phyloP scores from a whole-genome alignment of 352 stramenopile genomes.

The Halophytophthora batemanensis region DNA sequence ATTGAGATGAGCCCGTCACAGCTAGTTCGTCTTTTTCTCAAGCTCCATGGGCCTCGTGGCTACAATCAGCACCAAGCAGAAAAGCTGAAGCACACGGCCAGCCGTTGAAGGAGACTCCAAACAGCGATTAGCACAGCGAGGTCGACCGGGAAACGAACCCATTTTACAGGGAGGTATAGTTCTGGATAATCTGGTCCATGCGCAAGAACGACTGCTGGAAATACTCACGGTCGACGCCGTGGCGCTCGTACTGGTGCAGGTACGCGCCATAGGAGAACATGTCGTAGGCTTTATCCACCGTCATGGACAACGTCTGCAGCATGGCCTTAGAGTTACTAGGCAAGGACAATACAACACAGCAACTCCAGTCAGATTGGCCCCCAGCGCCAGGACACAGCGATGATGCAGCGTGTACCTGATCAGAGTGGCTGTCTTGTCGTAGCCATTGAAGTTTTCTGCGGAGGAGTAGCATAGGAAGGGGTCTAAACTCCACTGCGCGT shows the following conservation, averaged over 20 bases:
- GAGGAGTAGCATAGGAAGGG: slow-evolving; percentile 38
- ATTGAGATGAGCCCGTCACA: too few species aligned
- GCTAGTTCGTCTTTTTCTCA: too few species aligned
- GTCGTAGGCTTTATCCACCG: slow-evolving; percentile 55
- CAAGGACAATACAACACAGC: background rate
- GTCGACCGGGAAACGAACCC: background rate
- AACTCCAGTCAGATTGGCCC: slow-evolving; percentile 1
- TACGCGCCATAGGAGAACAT: slow-evolving; percentile 70
- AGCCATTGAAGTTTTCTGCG: slow-evolving; percentile 37
- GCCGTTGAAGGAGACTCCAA: too few species aligned
- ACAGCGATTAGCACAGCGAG: background rate
- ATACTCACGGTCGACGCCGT: slow-evolving; percentile 52
- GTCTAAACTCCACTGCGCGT: slow-evolving; percentile 32
- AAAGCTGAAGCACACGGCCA: too few species aligned
- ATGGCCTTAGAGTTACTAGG: slow-evolving; percentile 67
- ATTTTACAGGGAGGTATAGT: slow-evolving; percentile 37
- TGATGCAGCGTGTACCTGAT: slow-evolving; percentile 38
- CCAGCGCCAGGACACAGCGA: background rate
- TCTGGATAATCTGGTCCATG: slow-evolving; percentile 72
- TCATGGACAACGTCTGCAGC: slow-evolving; percentile 40
- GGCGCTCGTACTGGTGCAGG: slow-evolving; percentile 58
- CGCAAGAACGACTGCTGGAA: slow-evolving; percentile 66
- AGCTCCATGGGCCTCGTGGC: too few species aligned
- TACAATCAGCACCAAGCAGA: too few species aligned
- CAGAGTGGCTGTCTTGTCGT: slow-evolving; percentile 68